These are phyloP conservation scores for Phyllostachys edulis DNA, from an alignment of 176 grass and related monocot genomes.

Conservation along the genomic window DNA sequence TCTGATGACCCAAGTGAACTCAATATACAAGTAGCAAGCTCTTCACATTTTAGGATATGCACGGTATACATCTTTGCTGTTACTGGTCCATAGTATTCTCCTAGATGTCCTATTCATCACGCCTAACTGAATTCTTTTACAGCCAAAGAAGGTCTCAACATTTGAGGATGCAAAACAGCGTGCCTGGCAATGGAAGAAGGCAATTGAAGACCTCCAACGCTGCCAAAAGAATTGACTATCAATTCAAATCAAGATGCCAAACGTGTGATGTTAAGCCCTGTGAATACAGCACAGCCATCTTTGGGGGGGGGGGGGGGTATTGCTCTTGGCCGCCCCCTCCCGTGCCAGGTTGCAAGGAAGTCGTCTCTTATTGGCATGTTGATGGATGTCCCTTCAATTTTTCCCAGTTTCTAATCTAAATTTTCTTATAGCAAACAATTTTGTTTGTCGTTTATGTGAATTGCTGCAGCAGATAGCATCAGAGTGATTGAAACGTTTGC, in stretches of 20 bases:
- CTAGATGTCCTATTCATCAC: background rate
- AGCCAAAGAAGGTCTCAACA: conserved; percentile 86
- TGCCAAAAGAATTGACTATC: conserved; percentile 44
- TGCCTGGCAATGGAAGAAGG: conserved; percentile 94
- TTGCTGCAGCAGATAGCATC: conserved; percentile 18
- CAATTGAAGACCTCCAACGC: conserved; percentile 88
- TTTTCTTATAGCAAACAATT: conserved; percentile 24
- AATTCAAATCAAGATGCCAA: conserved; percentile 27
- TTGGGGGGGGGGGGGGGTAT: background rate
- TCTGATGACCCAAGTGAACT: conserved; percentile 75
- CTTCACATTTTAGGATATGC: conserved; percentile 94
- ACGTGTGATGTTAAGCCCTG: background rate
- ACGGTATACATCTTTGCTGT: conserved; percentile 51
- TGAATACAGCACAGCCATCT: background rate
- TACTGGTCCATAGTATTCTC: background rate
- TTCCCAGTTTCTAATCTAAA: background rate
- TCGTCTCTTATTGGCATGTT: conserved; percentile 23
- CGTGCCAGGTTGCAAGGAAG: conserved; percentile 14
- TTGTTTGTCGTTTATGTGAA: conserved; percentile 29
- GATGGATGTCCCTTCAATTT: background rate
- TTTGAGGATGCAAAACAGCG: conserved; percentile 89
- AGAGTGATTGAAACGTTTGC: conserved; percentile 13
- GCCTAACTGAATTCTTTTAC: conserved; percentile 36
- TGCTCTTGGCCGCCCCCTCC: conserved; percentile 1
- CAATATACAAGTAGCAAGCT: conserved; percentile 65